phyloP scores from a whole-genome alignment of 805 yeast species.

The Kuraishia capsulata region DNA sequence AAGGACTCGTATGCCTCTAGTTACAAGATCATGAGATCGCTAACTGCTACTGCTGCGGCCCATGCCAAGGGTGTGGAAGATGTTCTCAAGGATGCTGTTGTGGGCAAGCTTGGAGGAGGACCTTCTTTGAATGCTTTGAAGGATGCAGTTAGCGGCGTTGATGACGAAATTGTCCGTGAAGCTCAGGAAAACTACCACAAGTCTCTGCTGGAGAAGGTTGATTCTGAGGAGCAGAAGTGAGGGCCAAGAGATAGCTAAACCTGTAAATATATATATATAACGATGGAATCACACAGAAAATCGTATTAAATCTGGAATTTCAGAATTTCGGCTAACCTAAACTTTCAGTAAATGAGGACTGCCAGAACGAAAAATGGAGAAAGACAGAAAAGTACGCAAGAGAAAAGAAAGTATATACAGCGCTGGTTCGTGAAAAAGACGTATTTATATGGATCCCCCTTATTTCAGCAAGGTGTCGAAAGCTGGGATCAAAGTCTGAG shows the following conservation, averaged over 20 bases:
- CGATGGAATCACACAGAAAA: neutral
- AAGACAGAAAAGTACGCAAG: too few relatives aligned
- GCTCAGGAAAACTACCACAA: neutral
- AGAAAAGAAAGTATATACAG: neutral
- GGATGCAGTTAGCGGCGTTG: constrained; percentile 19
- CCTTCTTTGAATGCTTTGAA: constrained; percentile 21
- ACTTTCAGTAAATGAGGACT: too few relatives aligned
- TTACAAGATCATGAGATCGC: constrained; percentile 3
- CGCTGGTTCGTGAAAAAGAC: neutral
- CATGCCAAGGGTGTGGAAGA: constrained; percentile 11
- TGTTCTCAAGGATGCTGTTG: constrained; percentile 16
- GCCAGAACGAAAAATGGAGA: too few relatives aligned
- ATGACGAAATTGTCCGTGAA: neutral
- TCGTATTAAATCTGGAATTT: too few relatives aligned
- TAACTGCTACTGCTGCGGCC: neutral
- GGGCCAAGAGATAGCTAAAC: neutral
- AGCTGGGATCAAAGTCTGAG: constrained; percentile 94
- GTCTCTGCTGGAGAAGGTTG: neutral
- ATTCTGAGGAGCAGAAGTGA: neutral
- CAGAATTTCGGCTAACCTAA: too few relatives aligned
- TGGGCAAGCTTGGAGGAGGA: constrained; percentile 21
- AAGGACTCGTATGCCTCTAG: constrained; percentile 21
- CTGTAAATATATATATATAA: neutral
- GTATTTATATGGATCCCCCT: too few relatives aligned
- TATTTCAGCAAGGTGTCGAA: constrained; percentile 63